Evolutionary conservation across 202 grass and related monocot genomes (phyloP).

Genomic region (Digitaria exilis): DNA sequence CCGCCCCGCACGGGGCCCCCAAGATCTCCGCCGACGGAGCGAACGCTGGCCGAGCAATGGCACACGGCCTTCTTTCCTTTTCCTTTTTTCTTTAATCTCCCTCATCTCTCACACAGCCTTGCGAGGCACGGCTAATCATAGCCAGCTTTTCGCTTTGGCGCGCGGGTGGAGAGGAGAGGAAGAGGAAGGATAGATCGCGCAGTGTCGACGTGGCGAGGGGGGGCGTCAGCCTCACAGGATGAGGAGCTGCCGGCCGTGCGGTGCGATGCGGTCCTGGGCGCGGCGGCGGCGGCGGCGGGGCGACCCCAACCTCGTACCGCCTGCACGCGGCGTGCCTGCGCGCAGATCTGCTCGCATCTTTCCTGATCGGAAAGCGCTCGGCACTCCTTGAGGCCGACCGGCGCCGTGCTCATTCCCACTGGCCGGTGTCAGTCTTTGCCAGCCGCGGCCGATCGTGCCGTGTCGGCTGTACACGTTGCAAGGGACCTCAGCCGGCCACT

Average conservation of each 20-base stretch:
- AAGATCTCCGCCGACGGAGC: slow-evolving; percentile 11
- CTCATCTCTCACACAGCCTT: neutral
- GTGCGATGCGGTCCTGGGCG: slow-evolving; percentile 1
- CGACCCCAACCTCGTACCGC: slow-evolving; percentile 30
- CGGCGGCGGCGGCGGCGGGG: too few species aligned
- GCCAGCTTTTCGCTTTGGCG: neutral
- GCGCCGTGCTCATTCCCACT: neutral
- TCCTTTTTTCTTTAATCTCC: too few species aligned
- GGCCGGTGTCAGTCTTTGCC: neutral
- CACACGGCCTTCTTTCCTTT: neutral
- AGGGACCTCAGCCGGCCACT: neutral
- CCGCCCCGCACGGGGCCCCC: too few species aligned
- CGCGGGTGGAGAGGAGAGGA: neutral
- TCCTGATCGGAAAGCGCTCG: slow-evolving; percentile 4
- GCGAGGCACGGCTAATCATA: slow-evolving; percentile 1
- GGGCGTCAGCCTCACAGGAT: too few species aligned
- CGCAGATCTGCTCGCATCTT: neutral
- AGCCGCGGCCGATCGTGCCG: slow-evolving; percentile 3
- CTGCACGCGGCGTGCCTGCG: neutral
- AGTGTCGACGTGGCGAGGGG: too few species aligned
- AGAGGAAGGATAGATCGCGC: too few species aligned
- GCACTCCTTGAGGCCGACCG: too few species aligned
- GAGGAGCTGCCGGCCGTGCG: too few species aligned
- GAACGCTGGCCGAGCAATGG: neutral
- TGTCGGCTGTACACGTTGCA: neutral